Evolutionary conservation across 352 stramenopile genomes (phyloP).

Genomic region (Phytophthora sp.): DNA sequence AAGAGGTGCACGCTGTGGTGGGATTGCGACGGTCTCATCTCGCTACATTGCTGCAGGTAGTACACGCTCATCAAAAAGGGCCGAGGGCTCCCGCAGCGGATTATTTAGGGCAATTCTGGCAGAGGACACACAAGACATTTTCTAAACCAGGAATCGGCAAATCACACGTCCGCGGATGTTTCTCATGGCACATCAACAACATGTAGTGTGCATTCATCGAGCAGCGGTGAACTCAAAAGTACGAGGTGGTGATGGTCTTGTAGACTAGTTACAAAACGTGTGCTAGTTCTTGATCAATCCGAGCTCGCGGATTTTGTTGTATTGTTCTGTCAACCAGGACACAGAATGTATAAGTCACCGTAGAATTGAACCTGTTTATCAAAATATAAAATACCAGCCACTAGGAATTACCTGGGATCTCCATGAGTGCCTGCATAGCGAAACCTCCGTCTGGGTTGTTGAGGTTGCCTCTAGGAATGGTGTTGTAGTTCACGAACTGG

Average conservation of each 20-base stretch:
- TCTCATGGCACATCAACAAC: not conserved
- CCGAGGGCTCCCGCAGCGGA: not conserved
- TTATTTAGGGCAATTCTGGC: not conserved
- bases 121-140: too few species aligned
- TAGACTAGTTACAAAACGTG: not conserved
- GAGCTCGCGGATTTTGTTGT: conserved; percentile 56
- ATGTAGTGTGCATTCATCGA: not conserved
- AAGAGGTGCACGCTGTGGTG: not conserved
- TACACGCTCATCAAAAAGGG: not conserved
- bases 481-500: conserved; percentile 86
- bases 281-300: conserved; percentile 45
- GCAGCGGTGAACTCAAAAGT: too few species aligned
- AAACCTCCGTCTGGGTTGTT: conserved; percentile 51
- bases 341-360: not conserved
- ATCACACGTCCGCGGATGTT: too few species aligned
- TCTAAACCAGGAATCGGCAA: too few species aligned
- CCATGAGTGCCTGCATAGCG: conserved; percentile 53
- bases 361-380: conserved; percentile 47
- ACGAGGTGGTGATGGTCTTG: too few species aligned
- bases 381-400: conserved; percentile 37
- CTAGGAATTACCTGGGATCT: conserved; percentile 58
- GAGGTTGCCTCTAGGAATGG: conserved; percentile 43
- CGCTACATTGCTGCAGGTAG: too few species aligned
- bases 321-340: conserved; percentile 58
- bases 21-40: not conserved